Percentiles rank a stretch among this genome's conserved stretches.
Conservation (phyloP, 202 grass and related monocot genomes). For the Schoenoplectus triqueter region DNA sequence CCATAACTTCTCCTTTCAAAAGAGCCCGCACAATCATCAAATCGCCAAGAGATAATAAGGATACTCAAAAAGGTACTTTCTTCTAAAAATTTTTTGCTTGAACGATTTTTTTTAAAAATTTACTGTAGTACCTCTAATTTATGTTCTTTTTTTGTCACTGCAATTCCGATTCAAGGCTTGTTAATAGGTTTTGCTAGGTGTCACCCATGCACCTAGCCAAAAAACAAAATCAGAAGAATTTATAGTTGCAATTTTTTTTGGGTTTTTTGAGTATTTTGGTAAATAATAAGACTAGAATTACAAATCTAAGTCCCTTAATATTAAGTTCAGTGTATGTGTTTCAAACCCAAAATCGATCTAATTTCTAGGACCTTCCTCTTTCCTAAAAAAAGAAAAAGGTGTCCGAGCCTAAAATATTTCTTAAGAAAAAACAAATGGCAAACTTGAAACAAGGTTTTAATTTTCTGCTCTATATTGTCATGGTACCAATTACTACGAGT, state of each 20-base stretch:
- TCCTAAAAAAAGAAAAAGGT: not conserved
- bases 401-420: not conserved
- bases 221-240: not conserved
- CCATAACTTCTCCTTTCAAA: constrained; percentile 45
- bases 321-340: not conserved
- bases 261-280: not conserved
- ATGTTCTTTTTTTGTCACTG: constrained; percentile 3
- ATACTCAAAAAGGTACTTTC: constrained; percentile 38
- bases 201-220: not conserved
- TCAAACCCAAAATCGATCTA: not conserved
- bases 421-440: too few species aligned
- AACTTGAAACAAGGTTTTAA: not conserved
- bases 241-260: not conserved
- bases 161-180: not conserved
- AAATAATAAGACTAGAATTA: not conserved
- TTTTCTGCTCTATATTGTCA: not conserved
- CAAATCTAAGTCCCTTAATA: not conserved
- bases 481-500: not conserved
- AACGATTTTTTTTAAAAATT: not conserved
- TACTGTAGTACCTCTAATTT: not conserved
- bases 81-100: constrained; percentile 11
- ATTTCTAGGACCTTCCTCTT: not conserved
- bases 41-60: constrained; percentile 38
- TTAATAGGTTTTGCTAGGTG: not conserved
- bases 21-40: constrained; percentile 37